Evolutionary conservation across 805 yeast species (phyloP), one percentile per base, ranked within the genome.

Genomic region (Helenozyma rhizophorensis): DNA sequence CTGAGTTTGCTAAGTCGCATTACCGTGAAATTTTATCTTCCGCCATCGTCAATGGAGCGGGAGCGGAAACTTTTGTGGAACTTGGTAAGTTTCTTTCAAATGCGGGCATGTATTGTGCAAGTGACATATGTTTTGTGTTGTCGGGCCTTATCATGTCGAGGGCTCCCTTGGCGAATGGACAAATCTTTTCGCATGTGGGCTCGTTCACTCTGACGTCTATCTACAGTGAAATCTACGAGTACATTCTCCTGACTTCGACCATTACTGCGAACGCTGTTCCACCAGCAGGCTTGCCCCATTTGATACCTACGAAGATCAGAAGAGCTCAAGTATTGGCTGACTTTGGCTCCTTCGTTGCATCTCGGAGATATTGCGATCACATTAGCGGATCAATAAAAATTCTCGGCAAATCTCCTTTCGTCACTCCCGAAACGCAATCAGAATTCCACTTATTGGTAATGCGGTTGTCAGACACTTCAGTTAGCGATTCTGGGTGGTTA

Each of bases 291-390:
- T 66, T 69, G 28, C 70, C 79, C 0, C 83, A 78, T 41, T 56
- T 83, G 45, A 50, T 83, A 11, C 67, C 76, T 0, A 65, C 74
- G 42, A 84, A 83, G 50, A 58, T 85, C 25, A 66, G 65, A 17
- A 93, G 84, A 48, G 93, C 93, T 0, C 70, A 71, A 28, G 60
- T 70, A 15, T 63, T 88, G 40, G 80, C 83, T 3, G 97, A 88
- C 43, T 60, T 69, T 39, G 93, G 90, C 2, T 52, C 61, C 22
- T 51, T 67, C 11, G 40, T 68, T 1, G 80, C 74, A 13, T 79
- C 94, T 2, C 78, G 80, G 28, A 78, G 66, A 45, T 80, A 81
- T 41, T 54, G 74, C 30, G 95, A 84, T 42, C 43, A 53, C 13
- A 63, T 81, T 8, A 59, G 60, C 30, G 33, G 42, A 13, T 36